Percentiles rank a stretch among this genome's conserved stretches.
Conservation (phyloP, 768 basidiomycete species). For the Fomitopsis serialis region DNA sequence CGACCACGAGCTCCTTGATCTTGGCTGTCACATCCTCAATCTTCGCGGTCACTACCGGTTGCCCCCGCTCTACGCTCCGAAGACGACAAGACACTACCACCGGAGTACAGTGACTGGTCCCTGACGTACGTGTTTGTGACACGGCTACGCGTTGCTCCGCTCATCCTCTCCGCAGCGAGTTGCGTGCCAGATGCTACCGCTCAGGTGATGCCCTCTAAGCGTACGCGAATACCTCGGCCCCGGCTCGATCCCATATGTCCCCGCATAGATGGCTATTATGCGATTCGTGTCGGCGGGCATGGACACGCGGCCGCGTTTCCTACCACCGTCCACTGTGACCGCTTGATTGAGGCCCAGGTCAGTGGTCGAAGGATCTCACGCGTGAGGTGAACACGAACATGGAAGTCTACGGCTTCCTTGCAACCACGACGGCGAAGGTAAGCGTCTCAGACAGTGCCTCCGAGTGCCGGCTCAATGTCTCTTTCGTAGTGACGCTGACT, state of each 20-base stretch:
- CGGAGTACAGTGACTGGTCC: too few relatives aligned
- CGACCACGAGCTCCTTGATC: too few relatives aligned
- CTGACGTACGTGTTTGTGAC: slow-evolving; percentile 55
- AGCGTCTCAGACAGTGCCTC: slow-evolving; percentile 7
- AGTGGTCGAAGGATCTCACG: slow-evolving; percentile 90
- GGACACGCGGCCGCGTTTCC: slow-evolving; percentile 96
- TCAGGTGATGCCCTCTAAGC: slow-evolving; percentile 43
- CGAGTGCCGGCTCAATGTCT: background rate
- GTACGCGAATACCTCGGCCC: background rate
- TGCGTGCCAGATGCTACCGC: slow-evolving; percentile 90
- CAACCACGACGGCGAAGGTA: slow-evolving; percentile 91
- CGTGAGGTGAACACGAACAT: slow-evolving; percentile 92
- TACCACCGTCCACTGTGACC: slow-evolving; percentile 98
- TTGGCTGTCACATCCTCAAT: too few relatives aligned
- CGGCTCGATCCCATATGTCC: slow-evolving; percentile 26
- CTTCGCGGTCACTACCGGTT: too few relatives aligned
- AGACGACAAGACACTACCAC: too few relatives aligned
- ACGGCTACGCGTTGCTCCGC: background rate
- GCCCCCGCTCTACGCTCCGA: too few relatives aligned
- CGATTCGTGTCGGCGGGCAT: slow-evolving; percentile 99
- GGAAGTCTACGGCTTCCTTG: slow-evolving; percentile 99
- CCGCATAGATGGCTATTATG: slow-evolving; percentile 89
- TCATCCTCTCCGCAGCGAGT: slow-evolving; percentile 51
- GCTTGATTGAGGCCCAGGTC: slow-evolving; percentile 95
- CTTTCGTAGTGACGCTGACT: background rate